These are phyloP conservation scores for Xylariaceae sp. DNA, from an alignment of 2,329 filamentous ascomycete species.

Conservation along the genomic window DNA sequence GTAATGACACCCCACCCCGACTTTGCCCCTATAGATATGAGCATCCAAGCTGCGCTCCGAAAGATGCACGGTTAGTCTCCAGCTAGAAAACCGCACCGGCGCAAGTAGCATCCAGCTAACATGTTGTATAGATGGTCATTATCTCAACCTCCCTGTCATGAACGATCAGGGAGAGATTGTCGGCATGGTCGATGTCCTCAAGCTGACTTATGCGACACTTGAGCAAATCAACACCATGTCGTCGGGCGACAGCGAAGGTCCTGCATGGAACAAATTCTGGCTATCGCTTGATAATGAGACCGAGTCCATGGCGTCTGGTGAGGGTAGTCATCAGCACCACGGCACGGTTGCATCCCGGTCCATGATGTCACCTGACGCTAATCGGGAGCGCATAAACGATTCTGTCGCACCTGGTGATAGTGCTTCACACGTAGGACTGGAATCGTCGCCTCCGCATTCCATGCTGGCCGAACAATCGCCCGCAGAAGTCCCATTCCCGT, in stretches of 20 bases:
- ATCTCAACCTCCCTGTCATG: slow-evolving; percentile 98
- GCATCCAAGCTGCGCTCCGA: slow-evolving; percentile 92
- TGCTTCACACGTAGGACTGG: slow-evolving; percentile 85
- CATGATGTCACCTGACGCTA: slow-evolving; percentile 78
- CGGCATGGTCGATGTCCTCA: slow-evolving; percentile 98
- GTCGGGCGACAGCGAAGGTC: slow-evolving; percentile 85
- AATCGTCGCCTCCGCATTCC: slow-evolving; percentile 76
- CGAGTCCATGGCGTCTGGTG: slow-evolving; percentile 94
- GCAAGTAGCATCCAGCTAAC: slow-evolving; percentile 15
- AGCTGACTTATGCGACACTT: slow-evolving; percentile 95
- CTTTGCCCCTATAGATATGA: slow-evolving; percentile 99
- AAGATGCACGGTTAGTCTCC: slow-evolving; percentile 91
- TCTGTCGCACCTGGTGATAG: slow-evolving; percentile 93
- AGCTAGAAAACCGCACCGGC: background rate
- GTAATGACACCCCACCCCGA: slow-evolving; percentile 99
- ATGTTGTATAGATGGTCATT: slow-evolving; percentile 78
- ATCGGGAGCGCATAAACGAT: slow-evolving; percentile 70
- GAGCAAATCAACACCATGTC: slow-evolving; percentile 98
- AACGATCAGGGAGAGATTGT: slow-evolving; percentile 96
- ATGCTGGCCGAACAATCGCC: slow-evolving; percentile 58
- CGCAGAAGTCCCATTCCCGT: slow-evolving; percentile 83
- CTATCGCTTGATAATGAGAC: slow-evolving; percentile 92
- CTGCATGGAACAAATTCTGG: slow-evolving; percentile 99
- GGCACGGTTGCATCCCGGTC: slow-evolving; percentile 70
- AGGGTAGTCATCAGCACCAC: slow-evolving; percentile 73